These are phyloP conservation scores for Geranomyces michiganensis DNA, from an alignment of 192 early-diverging fungal species.

Conservation along the genomic window DNA sequence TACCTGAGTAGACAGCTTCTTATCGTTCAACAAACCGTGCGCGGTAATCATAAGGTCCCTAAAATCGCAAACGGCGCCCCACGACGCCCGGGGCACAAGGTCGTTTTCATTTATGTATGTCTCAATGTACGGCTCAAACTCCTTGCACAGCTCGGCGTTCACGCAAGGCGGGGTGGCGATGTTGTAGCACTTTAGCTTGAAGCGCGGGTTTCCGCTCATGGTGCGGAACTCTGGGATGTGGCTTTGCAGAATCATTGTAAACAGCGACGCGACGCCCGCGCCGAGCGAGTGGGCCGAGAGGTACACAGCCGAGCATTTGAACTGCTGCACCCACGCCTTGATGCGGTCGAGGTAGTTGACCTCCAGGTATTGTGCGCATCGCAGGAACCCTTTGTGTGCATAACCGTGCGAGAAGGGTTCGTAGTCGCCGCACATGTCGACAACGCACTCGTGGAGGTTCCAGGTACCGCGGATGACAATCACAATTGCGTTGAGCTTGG, in stretches of 20 bases:
- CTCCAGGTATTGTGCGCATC: conserved; percentile 45
- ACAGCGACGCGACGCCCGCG: conserved; percentile 39
- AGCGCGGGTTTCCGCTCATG: conserved; percentile 26
- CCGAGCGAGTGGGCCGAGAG: conserved; percentile 51
- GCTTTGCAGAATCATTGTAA: conserved; percentile 40
- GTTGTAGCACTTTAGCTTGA: conserved; percentile 39
- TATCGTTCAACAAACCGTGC: conserved; percentile 31
- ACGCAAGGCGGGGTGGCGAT: conserved; percentile 47
- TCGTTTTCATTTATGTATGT: conserved; percentile 52
- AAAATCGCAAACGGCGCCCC: conserved; percentile 39
- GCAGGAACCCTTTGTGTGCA: conserved; percentile 45
- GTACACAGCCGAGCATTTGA: conserved; percentile 34
- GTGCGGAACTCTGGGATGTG: conserved; percentile 28
- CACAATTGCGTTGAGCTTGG: conserved; percentile 42
- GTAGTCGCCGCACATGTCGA: conserved; percentile 50
- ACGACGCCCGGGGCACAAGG: conserved; percentile 43
- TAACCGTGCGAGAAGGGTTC: conserved; percentile 42
- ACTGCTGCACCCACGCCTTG: conserved; percentile 39
- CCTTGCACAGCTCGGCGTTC: conserved; percentile 35
- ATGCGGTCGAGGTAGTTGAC: conserved; percentile 41
- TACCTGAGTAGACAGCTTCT: conserved; percentile 21
- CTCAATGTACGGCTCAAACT: conserved; percentile 39
- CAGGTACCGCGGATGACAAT: conserved; percentile 48
- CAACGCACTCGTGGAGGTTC: conserved; percentile 42
- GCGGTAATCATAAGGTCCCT: conserved; percentile 32